These are phyloP conservation scores for Phylloporus arenicola DNA, from an alignment of 768 basidiomycete species.

Conservation along the genomic window DNA sequence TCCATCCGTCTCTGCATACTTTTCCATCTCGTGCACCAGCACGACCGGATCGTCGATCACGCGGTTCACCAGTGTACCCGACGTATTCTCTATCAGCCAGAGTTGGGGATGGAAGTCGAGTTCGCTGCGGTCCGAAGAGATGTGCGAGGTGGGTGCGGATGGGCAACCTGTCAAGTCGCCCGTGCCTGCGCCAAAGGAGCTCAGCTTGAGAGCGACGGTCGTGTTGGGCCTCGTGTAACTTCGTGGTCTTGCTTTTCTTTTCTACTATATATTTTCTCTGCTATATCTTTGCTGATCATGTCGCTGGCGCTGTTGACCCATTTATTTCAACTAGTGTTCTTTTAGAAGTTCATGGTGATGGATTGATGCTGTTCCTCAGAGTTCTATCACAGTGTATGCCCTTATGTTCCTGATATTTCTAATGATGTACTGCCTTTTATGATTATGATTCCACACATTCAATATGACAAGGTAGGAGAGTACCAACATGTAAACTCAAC, in stretches of 20 bases:
- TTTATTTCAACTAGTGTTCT: neutral
- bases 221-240: slow-evolving; percentile 68
- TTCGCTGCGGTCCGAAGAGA: slow-evolving; percentile 47
- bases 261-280: neutral
- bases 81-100: slow-evolving; percentile 77
- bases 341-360: neutral
- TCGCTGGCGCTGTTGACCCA: neutral
- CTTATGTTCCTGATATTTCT: neutral
- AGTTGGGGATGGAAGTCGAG: slow-evolving; percentile 92
- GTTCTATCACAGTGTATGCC: neutral
- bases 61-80: slow-evolving; percentile 80
- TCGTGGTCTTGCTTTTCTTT: neutral
- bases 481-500: too few relatives aligned
- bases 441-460: too few relatives aligned
- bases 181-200: slow-evolving; percentile 34
- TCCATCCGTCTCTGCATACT: slow-evolving; percentile 68
- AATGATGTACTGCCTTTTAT: neutral
- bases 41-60: slow-evolving; percentile 79
- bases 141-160: slow-evolving; percentile 36
- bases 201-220: slow-evolving; percentile 75
- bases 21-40: slow-evolving; percentile 76
- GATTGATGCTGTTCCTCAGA: neutral
- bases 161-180: slow-evolving; percentile 28
- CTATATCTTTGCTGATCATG: neutral
- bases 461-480: too few relatives aligned